Percentiles rank a stretch among this genome's conserved stretches.
phyloP scores from a whole-genome alignment of 495 filamentous ascomycete genomes.

The Talaromyces borbonicus region DNA sequence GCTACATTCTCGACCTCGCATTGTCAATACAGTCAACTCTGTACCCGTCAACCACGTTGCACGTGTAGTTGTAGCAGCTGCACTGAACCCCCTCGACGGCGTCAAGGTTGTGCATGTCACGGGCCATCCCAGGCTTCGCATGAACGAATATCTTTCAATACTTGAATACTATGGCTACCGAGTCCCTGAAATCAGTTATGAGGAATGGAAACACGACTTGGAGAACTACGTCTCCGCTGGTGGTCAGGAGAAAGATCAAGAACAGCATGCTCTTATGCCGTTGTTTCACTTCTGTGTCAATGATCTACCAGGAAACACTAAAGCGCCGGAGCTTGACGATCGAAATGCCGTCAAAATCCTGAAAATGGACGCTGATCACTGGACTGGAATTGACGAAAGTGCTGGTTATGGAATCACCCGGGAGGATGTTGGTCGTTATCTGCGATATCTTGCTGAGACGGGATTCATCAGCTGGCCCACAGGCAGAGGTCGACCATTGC shows the following conservation, averaged over 20 bases:
- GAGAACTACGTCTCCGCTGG: constrained; percentile 47
- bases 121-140: constrained; percentile 65
- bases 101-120: constrained; percentile 69
- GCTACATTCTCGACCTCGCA: constrained; percentile 57
- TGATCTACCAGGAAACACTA: constrained; percentile 68
- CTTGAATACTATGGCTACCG: constrained; percentile 71
- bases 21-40: constrained; percentile 83
- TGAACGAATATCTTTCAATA: constrained; percentile 65
- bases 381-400: constrained; percentile 54
- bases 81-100: constrained; percentile 45
- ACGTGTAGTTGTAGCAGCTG: constrained; percentile 59
- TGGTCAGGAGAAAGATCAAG: constrained; percentile 6
- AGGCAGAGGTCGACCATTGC: constrained; percentile 35
- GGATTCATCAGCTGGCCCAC: constrained; percentile 59
- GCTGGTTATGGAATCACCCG: constrained; percentile 54
- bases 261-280: constrained; percentile 46
- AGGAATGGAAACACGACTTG: constrained; percentile 37
- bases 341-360: constrained; percentile 56
- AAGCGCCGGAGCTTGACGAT: constrained; percentile 74
- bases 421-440: constrained; percentile 61
- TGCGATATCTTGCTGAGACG: constrained; percentile 59
- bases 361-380: constrained; percentile 44
- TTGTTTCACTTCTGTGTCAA: constrained; percentile 76
- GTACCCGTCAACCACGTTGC: constrained; percentile 84
- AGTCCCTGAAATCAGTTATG: constrained; percentile 59